Evolutionary conservation across 805 yeast species (phyloP), one percentile per base, ranked within the genome.

Genomic region (Danielia reshetovae): DNA sequence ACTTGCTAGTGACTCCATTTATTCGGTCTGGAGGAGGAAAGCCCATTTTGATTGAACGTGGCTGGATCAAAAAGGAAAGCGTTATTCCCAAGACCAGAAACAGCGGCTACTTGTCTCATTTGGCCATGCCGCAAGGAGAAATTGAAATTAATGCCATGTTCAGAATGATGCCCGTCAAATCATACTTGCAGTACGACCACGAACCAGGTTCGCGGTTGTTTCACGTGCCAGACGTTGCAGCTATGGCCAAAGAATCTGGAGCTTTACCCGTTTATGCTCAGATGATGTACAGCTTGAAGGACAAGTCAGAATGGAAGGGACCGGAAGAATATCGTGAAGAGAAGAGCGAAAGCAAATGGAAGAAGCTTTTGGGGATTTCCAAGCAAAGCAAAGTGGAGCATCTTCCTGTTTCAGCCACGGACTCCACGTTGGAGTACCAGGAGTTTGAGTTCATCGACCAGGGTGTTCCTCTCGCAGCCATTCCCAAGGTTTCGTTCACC

Each of bases 391-490:
- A 14, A 28, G 30, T 10, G 35, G 45, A 14, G 35, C 55, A 51
- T 39, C 38, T 56, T 31, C 49, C 58, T 4, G 35, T 47, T 12
- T 36, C 42, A 7, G 52, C 47, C 14, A 31, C 43, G 4, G 71
- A 65, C 35, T 46, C 55, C 17, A 62, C 70, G 2, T 36, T 66
- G 36, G 60, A 56, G 36, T 65, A 55, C 46, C 72, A 65, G 43
- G 70, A 65, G 42, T 58, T 65, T 39, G 72, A 85, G 57, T 79
- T 84, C 51, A 62, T 78, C 36, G 74, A 71, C 38, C 81, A 85
- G 4, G 98, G 98, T 35, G 90, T 90, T 5, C 98, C 98, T 8
- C 57, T 93, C 8, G 98, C 96, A 1, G 79, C 82, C 35, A 61
- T 69, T 7, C 89, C 96, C n/a, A 77, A 77, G 48, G 76, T 90